These are phyloP conservation scores for Prasinococcaceae sp. DNA, from an alignment of 139 green algal species.

Conservation along the genomic window DNA sequence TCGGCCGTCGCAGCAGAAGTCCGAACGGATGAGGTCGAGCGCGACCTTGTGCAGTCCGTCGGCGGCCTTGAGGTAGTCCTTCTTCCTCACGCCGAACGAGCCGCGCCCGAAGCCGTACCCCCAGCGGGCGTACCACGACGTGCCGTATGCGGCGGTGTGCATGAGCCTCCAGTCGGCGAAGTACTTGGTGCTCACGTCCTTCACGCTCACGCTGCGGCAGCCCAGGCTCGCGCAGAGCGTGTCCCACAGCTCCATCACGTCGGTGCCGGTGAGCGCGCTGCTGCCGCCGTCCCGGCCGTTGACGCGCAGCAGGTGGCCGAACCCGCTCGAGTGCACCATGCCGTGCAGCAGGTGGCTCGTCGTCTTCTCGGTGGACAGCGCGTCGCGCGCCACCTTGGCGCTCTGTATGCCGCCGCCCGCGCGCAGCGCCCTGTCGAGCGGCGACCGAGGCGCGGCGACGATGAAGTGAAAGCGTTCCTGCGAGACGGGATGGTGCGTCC, in stretches of 20 bases:
- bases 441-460: slow-evolving; percentile 20
- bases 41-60: slow-evolving; percentile 9
- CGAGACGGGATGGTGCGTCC: slow-evolving; percentile 70
- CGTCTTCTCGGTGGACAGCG: slow-evolving; percentile 50
- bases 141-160: slow-evolving; percentile 44
- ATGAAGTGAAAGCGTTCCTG: slow-evolving; percentile 73
- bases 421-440: background rate
- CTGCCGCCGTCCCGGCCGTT: slow-evolving; percentile 60
- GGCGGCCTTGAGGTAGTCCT: slow-evolving; percentile 43
- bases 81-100: slow-evolving; percentile 52
- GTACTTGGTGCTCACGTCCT: slow-evolving; percentile 85
- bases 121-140: slow-evolving; percentile 85
- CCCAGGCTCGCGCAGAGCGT: slow-evolving; percentile 59
- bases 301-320: slow-evolving; percentile 74
- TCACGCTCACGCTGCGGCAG: slow-evolving; percentile 41
- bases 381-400: slow-evolving; percentile 3
- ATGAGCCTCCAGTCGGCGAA: slow-evolving; percentile 66
- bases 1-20: too few relatives aligned
- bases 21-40: slow-evolving; percentile 4
- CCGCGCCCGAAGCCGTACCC: slow-evolving; percentile 81
- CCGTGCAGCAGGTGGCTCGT: slow-evolving; percentile 74
- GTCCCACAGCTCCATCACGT: slow-evolving; percentile 90
- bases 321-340: slow-evolving; percentile 84
- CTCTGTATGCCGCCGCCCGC: background rate
- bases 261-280: slow-evolving; percentile 29